Evolutionary conservation across 371 early-diverging fungal genomes (phyloP).

Genomic region (Haplosporangium sp.): DNA sequence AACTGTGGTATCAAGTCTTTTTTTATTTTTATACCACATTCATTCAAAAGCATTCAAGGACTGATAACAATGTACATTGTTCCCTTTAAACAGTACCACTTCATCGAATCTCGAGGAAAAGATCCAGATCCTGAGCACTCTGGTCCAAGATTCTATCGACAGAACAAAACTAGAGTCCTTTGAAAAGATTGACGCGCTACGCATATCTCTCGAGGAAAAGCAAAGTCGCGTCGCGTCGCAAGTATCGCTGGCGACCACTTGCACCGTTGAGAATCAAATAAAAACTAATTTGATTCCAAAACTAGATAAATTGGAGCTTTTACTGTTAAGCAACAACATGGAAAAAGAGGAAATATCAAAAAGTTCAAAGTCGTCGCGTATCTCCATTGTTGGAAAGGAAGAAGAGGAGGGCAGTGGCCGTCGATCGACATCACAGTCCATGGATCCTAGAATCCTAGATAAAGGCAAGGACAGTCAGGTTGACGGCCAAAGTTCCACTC

Average conservation of each 20-base stretch:
- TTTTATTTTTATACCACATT: too few species aligned
- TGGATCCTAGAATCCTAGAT: background rate
- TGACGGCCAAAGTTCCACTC: background rate
- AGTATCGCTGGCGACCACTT: background rate
- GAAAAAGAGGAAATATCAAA: conserved; percentile 80
- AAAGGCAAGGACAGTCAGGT: background rate
- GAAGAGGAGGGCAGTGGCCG: background rate
- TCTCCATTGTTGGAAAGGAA: too few species aligned
- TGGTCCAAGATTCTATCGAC: conserved; percentile 19
- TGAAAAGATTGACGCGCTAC: conserved; percentile 16
- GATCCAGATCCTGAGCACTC: conserved; percentile 7
- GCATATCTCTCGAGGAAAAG: background rate
- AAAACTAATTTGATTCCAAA: conserved; percentile 17
- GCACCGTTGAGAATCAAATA: conserved; percentile 21
- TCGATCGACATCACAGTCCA: background rate
- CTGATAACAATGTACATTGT: too few species aligned
- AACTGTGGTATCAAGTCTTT: too few species aligned
- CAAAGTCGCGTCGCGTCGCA: conserved; percentile 11
- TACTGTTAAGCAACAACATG: conserved; percentile 16
- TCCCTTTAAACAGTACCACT: too few species aligned
- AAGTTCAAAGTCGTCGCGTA: conserved; percentile 31
- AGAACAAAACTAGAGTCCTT: conserved; percentile 11
- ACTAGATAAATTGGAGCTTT: conserved; percentile 21
- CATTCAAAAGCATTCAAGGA: too few species aligned
- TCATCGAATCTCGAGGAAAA: conserved; percentile 7